phyloP scores from a whole-genome alignment of 108 stramenopile genomes.

The Skeletonema potamos region DNA sequence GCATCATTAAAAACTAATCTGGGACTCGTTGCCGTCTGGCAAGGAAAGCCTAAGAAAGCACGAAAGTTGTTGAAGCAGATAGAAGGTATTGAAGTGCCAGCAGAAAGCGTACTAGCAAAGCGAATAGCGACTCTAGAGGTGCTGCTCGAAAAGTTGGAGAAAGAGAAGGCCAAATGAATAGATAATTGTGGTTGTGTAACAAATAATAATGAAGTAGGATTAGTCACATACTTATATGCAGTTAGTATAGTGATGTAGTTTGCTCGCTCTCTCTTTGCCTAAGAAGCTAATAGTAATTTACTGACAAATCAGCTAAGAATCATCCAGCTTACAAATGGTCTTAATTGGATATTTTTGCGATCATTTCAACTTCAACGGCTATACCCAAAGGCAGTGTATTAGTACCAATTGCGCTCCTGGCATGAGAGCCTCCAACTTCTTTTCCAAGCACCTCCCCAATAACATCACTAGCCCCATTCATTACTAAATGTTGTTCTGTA shows the following conservation, averaged over 20 bases:
- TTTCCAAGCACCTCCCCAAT: constrained; percentile 38
- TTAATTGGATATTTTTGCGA: constrained; percentile 25
- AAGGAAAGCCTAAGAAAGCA: constrained; percentile 46
- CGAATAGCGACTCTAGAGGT: constrained; percentile 21
- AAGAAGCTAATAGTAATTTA: too few species aligned
- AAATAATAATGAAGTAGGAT: too few species aligned
- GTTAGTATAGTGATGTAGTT: too few species aligned
- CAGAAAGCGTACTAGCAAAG: constrained; percentile 8
- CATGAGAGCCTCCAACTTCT: constrained; percentile 44
- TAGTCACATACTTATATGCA: too few species aligned
- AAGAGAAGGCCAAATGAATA: constrained; percentile 3
- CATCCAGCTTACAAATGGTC: too few species aligned
- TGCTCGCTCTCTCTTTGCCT: neutral
- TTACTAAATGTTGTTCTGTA: constrained; percentile 40
- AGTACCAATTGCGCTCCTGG: constrained; percentile 47
- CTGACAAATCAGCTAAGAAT: too few species aligned
- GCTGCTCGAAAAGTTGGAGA: constrained; percentile 22
- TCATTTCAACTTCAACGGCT: constrained; percentile 46
- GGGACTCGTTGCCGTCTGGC: constrained; percentile 43
- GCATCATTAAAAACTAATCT: constrained; percentile 44
- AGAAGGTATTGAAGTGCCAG: constrained; percentile 29
- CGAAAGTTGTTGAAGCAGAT: constrained; percentile 34
- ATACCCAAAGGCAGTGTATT: constrained; percentile 42
- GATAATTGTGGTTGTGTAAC: neutral
- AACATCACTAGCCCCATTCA: constrained; percentile 47